Base-by-base conservation (phyloP, 805 yeast species). In the Wickerhamiella hasegawae region DNA sequence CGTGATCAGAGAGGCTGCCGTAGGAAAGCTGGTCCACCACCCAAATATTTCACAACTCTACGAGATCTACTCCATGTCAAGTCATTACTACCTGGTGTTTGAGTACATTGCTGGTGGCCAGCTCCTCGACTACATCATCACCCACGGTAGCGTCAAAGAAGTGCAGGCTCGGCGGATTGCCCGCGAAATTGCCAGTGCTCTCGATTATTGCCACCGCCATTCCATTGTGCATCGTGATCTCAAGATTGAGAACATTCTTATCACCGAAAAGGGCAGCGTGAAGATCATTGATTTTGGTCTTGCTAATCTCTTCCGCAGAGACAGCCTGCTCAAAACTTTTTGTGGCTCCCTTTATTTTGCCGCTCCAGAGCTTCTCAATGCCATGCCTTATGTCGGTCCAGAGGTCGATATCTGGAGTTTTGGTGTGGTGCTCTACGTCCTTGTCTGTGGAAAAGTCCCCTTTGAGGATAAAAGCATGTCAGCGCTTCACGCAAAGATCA, bases 401-500 rank as follows among this genome's bases (percentile, higher is more conserved):
- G 98, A 90, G 55, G 95, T 90, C 32, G 98, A 90, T 55, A 76
- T 90, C 15, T 90, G 98, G 98, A 82, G 95, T 2, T 87, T 85
- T 63, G 98, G 98, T 44, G 94, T 90, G 22, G 97, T 90, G 0
- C 60, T 90, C 34, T 90, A 83, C 52, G 99, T 90, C 5, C 64
- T 90, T 41, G 95, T 90, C 2, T 85, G 96, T 55, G 99, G 99
- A 37, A 85, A 83, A 54, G 97, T 90, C 11, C 99, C 99, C 6
- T 90, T 90, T 55, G 98, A 90, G 55, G 97, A 90, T 53, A 92
- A 83, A 49, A 75, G 81, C 45, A 93, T 92, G 43, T 76, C 85
- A 31, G 85, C 80, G 1, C 65, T 90, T 47, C 98, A 90, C 55
- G 93, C 83, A 43, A 85, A 85, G 55, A 90, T 90, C 54, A 90